These are phyloP conservation scores for Terana coerulea DNA, from an alignment of 768 basidiomycete genomes.

Conservation along the genomic window DNA sequence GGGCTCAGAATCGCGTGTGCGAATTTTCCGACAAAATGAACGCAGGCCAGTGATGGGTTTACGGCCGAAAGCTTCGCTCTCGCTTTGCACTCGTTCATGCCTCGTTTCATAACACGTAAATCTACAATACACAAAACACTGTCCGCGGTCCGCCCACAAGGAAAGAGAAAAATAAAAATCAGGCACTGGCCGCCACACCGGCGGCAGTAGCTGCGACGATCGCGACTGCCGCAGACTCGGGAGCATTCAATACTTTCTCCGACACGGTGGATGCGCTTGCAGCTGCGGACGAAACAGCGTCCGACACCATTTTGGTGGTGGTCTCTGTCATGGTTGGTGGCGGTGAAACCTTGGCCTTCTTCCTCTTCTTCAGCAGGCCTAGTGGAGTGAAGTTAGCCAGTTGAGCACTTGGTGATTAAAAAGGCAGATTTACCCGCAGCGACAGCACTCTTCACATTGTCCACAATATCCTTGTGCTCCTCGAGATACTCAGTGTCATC, in stretches of 20 bases:
- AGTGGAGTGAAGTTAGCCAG: conserved; percentile 8
- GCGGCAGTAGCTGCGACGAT: conserved; percentile 12
- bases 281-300: conserved; percentile 13
- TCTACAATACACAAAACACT: too few relatives aligned
- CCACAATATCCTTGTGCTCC: conserved; percentile 86
- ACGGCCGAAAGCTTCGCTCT: too few relatives aligned
- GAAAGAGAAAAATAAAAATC: too few relatives aligned
- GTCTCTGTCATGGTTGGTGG: conserved; percentile 10
- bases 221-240: conserved; percentile 17
- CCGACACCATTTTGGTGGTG: not conserved
- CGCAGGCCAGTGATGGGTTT: too few relatives aligned
- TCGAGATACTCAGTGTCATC: conserved; percentile 93
- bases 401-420: too few relatives aligned
- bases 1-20: too few relatives aligned
- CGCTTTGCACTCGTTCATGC: too few relatives aligned
- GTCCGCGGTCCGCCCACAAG: too few relatives aligned
- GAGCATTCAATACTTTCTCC: conserved; percentile 20
- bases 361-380: conserved; percentile 75
- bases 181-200: conserved; percentile 10
- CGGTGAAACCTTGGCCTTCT: conserved; percentile 50
- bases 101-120: too few relatives aligned
- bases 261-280: conserved; percentile 14
- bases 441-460: conserved; percentile 89
- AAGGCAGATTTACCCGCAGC: conserved; percentile 56
- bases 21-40: too few relatives aligned